Evolutionary conservation across 2,329 filamentous ascomycete genomes (phyloP).

Genomic region (Trichoderma atrobrunneum): DNA sequence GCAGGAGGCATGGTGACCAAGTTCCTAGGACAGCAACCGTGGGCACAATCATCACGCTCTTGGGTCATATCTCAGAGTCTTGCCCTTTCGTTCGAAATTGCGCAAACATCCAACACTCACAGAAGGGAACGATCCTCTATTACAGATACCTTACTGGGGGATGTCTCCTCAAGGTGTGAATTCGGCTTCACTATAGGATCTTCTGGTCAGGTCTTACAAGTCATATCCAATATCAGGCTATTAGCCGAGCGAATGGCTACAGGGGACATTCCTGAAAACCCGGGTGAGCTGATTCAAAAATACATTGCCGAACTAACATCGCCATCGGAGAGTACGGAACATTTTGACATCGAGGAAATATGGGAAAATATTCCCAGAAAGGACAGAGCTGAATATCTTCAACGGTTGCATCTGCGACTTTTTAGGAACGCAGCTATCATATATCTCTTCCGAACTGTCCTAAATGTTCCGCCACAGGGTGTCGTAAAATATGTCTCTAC

Average conservation of each 20-base stretch:
- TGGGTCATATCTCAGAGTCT: conserved; percentile 4
- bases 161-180: not conserved
- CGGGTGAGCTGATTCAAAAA: too few relatives aligned
- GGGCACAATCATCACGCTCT: not conserved
- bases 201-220: not conserved
- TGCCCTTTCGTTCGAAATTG: conserved; percentile 1
- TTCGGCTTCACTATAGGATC: not conserved
- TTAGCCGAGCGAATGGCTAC: not conserved
- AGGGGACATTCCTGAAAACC: too few relatives aligned
- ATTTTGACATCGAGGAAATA: too few relatives aligned
- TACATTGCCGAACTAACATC: too few relatives aligned
- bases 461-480: not conserved
- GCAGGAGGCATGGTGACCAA: too few relatives aligned
- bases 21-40: not conserved
- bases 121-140: not conserved
- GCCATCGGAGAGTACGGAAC: too few relatives aligned
- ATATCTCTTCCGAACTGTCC: not conserved
- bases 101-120: not conserved
- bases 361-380: too few relatives aligned
- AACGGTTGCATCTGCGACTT: too few relatives aligned
- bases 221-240: not conserved
- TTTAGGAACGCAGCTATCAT: too few relatives aligned
- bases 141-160: not conserved
- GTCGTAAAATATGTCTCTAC: not conserved
- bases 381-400: too few relatives aligned